phyloP scores from a whole-genome alignment of 2,329 filamentous ascomycete species.

The Aspergillus persii region DNA sequence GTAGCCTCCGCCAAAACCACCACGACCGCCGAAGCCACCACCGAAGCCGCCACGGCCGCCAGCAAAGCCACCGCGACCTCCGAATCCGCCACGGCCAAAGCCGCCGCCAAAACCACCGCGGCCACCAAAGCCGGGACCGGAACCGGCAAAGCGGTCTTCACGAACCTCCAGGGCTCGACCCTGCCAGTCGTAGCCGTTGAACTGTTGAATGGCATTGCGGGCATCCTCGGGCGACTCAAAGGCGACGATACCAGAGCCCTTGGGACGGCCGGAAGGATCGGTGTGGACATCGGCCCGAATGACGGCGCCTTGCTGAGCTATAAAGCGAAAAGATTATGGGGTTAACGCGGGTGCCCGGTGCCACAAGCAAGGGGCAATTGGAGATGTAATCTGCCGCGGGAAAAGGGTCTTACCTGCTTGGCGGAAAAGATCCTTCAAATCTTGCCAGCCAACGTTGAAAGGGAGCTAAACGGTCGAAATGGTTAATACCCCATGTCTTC shows the following conservation, averaged over 20 bases:
- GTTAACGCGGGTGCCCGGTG: conserved; percentile 28
- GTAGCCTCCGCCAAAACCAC: conserved; percentile 52
- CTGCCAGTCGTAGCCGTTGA: conserved; percentile 99
- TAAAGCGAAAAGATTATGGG: conserved; percentile 10
- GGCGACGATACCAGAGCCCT: conserved; percentile 94
- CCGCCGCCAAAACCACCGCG: conserved; percentile 46
- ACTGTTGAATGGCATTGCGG: conserved; percentile 91
- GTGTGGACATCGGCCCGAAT: conserved; percentile 94
- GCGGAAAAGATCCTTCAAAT: conserved; percentile 97
- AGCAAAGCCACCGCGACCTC: conserved; percentile 56
- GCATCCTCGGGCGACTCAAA: conserved; percentile 95
- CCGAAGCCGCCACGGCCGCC: conserved; percentile 40
- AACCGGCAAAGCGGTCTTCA: conserved; percentile 86
- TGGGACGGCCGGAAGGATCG: conserved; percentile 86
- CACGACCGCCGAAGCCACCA: conserved; percentile 39
- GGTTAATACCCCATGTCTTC: conserved; percentile 32
- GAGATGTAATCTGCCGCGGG: conserved; percentile 7
- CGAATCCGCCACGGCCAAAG: conserved; percentile 54
- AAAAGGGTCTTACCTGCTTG: conserved; percentile 75
- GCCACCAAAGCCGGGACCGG: conserved; percentile 56
- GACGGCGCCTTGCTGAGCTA: conserved; percentile 65
- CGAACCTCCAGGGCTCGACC: conserved; percentile 89
- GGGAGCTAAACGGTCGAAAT: conserved; percentile 66
- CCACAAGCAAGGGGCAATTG: conserved; percentile 7
- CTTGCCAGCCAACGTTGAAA: conserved; percentile 97